Evolutionary conservation across 208 protist genomes (phyloP).

Genomic region (Leishmania tropica): DNA sequence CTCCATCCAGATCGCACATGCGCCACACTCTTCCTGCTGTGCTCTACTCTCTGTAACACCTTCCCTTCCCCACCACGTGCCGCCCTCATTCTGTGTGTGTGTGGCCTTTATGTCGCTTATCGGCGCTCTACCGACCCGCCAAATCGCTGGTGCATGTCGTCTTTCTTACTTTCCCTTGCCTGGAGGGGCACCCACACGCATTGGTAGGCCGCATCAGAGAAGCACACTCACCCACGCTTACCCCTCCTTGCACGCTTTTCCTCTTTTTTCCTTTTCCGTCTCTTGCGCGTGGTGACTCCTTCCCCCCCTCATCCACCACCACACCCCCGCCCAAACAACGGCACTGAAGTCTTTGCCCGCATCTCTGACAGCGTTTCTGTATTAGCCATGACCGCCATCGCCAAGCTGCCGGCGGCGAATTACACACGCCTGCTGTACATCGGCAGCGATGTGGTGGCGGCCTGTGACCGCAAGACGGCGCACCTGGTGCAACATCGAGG

Average conservation of each 20-base stretch:
- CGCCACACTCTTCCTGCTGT: neutral
- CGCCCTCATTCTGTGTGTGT: neutral
- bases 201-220: neutral
- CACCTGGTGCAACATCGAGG: slow-evolving; percentile 33
- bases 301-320: neutral
- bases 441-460: slow-evolving; percentile 36
- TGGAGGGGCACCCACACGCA: neutral
- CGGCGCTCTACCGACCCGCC: neutral
- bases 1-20: neutral
- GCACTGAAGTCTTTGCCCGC: neutral
- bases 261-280: neutral
- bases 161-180: neutral
- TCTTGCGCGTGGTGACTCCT: neutral
- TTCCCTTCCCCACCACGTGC: neutral
- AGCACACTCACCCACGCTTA: neutral
- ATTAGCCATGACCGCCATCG: slow-evolving; percentile 33
- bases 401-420: slow-evolving; percentile 48
- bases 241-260: neutral
- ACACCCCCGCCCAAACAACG: neutral
- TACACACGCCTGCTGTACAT: slow-evolving; percentile 50
- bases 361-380: neutral
- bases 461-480: slow-evolving; percentile 37
- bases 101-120: neutral
- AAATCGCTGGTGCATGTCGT: neutral
- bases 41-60: neutral